A percentile compares a stretch with the other conserved stretches of the same genome.
phyloP scores from a whole-genome alignment of 2,329 filamentous ascomycete species.

The Colletotrichum noveboracense region DNA sequence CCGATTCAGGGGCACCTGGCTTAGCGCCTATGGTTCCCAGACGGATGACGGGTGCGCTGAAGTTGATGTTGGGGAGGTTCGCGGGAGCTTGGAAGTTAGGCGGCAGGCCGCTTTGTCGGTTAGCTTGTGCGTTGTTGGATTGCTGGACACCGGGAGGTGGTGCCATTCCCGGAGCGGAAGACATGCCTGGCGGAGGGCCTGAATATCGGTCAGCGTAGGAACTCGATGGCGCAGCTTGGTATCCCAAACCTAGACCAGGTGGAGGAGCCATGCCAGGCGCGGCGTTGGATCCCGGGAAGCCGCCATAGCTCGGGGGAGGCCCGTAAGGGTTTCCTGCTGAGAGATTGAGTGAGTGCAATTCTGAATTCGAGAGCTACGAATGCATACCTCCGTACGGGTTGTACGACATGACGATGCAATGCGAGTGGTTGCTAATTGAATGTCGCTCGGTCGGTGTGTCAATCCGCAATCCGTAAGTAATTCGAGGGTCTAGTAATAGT shows the following conservation, averaged over 20 bases:
- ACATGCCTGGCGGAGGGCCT: constrained; percentile 83
- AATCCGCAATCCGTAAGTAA: background rate
- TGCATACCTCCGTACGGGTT: constrained; percentile 63
- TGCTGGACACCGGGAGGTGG: constrained; percentile 80
- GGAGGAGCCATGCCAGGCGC: constrained; percentile 77
- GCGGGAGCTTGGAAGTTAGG: constrained; percentile 85
- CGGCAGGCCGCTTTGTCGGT: constrained; percentile 80
- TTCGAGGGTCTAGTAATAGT: background rate
- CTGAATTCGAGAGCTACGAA: constrained; percentile 17
- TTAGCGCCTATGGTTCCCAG: constrained; percentile 81
- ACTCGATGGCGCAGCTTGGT: background rate
- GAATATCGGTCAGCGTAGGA: constrained; percentile 21
- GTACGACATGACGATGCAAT: constrained; percentile 53
- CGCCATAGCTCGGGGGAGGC: constrained; percentile 74
- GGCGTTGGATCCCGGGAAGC: constrained; percentile 65
- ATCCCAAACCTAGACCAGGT: constrained; percentile 77
- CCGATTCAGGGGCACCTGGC: constrained; percentile 46
- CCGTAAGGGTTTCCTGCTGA: constrained; percentile 65
- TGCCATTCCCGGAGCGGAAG: constrained; percentile 79
- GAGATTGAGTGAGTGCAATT: constrained; percentile 20
- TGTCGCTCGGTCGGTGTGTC: background rate
- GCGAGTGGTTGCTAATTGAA: background rate
- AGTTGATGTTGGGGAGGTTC: constrained; percentile 97
- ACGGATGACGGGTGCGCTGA: constrained; percentile 94
- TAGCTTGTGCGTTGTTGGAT: constrained; percentile 75